These are phyloP conservation scores for Glycine latifolia DNA, from an alignment of 306 rosid genomes.

Conservation along the genomic window DNA sequence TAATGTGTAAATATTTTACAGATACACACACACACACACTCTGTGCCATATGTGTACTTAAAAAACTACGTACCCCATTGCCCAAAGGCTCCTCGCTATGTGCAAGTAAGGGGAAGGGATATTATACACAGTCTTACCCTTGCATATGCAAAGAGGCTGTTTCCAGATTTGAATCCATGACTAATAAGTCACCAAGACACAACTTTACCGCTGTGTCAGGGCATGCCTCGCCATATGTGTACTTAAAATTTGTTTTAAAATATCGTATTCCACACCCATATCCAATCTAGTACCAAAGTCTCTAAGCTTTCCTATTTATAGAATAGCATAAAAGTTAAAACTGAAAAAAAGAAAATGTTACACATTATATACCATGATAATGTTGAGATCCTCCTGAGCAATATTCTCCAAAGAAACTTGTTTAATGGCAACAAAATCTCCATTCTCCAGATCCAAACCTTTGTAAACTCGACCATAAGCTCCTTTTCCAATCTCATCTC, in stretches of 20 bases:
- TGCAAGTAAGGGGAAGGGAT: no score
- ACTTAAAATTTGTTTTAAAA: neutral
- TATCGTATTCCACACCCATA: neutral
- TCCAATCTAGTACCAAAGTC: neutral
- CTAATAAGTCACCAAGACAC: no score
- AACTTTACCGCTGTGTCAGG: no score
- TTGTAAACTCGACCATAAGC: constrained; percentile 98
- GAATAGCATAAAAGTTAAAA: constrained; percentile 15
- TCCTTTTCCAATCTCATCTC: constrained; percentile 99
- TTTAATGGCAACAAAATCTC: constrained; percentile 97
- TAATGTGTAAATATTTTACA: neutral
- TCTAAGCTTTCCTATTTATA: constrained; percentile 29
- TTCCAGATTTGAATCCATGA: no score
- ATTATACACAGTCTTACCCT: no score
- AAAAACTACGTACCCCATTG: neutral
- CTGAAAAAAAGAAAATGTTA: constrained; percentile 2
- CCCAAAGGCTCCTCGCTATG: no score
- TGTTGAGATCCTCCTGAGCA: constrained; percentile 98
- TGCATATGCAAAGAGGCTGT: no score
- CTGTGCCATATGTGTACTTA: no score
- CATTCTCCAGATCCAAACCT: constrained; percentile 98
- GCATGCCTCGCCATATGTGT: no score
- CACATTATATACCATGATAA: constrained; percentile 80
- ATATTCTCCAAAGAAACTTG: constrained; percentile 99
- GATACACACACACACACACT: no score